These are phyloP conservation scores for Mallotus nudiflorus DNA, from an alignment of 345 rosid genomes.

Conservation along the genomic window DNA sequence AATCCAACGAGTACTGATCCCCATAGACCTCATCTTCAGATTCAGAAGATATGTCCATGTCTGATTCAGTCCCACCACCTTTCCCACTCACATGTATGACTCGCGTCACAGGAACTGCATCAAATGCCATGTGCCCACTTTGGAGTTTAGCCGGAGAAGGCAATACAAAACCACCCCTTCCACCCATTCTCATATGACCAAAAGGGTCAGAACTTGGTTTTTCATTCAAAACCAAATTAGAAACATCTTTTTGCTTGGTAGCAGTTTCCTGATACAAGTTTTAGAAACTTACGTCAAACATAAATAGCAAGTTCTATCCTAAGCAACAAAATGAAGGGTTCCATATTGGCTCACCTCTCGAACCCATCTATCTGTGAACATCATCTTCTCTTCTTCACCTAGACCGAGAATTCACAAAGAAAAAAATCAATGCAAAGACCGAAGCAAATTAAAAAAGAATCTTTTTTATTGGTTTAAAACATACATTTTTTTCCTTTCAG, in stretches of 20 bases:
- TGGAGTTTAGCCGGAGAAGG: conserved; percentile 21
- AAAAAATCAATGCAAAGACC: not conserved
- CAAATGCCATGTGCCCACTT: conserved; percentile 21
- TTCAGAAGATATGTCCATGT: conserved; percentile 56
- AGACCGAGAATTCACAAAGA: conserved; percentile 7
- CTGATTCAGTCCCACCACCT: conserved; percentile 55
- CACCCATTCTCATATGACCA: conserved; percentile 9
- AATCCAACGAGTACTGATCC: conserved; percentile 52
- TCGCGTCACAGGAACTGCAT: conserved; percentile 15
- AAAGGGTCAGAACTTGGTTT: conserved; percentile 7
- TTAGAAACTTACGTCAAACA: conserved; percentile 2
- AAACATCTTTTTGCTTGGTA: not conserved
- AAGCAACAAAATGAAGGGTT: not conserved
- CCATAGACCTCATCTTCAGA: conserved; percentile 64
- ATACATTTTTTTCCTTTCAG: too few species aligned
- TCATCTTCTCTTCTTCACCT: conserved; percentile 18
- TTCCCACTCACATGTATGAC: conserved; percentile 3
- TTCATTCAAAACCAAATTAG: not conserved
- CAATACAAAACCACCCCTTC: conserved; percentile 6
- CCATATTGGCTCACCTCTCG: conserved; percentile 14
- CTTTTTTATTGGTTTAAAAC: too few species aligned
- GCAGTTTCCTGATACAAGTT: conserved; percentile 18
- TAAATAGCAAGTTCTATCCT: not conserved
- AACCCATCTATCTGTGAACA: conserved; percentile 15
- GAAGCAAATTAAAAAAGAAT: not conserved